These are phyloP conservation scores for Paramarasmius palmivorus DNA, from an alignment of 1,284 basidiomycete species.

Conservation along the genomic window DNA sequence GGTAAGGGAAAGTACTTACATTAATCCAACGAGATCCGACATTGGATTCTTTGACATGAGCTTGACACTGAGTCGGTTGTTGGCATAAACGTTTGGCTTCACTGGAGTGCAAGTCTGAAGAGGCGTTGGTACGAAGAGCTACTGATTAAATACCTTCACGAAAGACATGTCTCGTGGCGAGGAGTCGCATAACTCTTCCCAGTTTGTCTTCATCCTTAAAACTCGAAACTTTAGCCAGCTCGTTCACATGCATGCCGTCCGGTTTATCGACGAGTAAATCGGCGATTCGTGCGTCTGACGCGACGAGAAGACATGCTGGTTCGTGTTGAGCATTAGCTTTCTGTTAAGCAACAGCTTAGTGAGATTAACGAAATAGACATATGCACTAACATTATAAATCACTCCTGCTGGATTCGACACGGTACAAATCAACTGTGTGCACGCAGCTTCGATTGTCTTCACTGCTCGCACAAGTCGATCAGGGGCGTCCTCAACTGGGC, in stretches of 20 bases:
- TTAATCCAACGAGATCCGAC: too few species aligned
- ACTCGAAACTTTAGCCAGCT: conserved; percentile 23
- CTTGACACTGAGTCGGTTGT: conserved; percentile 33
- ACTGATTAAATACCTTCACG: conserved; percentile 22
- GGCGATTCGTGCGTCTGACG: conserved; percentile 26
- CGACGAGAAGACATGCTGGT: conserved; percentile 20
- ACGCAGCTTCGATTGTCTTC: conserved; percentile 24
- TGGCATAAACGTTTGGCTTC: conserved; percentile 27
- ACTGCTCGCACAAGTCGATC: conserved; percentile 17
- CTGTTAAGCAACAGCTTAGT: neutral
- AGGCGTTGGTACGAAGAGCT: neutral
- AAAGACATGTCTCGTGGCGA: conserved; percentile 34
- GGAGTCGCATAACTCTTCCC: conserved; percentile 8
- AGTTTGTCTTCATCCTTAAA: conserved; percentile 3
- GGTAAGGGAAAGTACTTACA: conserved; percentile 21
- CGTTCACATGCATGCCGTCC: conserved; percentile 28
- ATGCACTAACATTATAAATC: conserved; percentile 22
- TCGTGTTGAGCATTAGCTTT: conserved; percentile 15
- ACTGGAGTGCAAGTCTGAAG: neutral
- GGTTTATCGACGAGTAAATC: conserved; percentile 31
- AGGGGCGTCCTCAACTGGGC: conserved; percentile 10
- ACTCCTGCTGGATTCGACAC: conserved; percentile 23
- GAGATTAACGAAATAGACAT: neutral
- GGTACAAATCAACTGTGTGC: conserved; percentile 22
- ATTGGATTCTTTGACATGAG: conserved; percentile 22